These are phyloP conservation scores for Neodidymelliopsis sp. DNA, from an alignment of 2,329 filamentous ascomycete species.

Conservation along the genomic window DNA sequence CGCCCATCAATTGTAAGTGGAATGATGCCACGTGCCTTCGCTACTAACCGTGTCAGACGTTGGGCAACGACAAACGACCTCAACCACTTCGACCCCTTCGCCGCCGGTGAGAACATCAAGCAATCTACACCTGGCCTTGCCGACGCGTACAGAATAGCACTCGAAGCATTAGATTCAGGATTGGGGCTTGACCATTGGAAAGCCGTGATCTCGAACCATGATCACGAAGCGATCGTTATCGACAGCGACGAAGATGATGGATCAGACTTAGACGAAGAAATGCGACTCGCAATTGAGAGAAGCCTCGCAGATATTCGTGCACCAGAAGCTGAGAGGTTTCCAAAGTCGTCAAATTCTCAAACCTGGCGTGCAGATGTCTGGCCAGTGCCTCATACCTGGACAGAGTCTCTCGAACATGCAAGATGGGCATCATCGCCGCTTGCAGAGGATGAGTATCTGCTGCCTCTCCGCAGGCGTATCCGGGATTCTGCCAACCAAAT, in stretches of 20 bases:
- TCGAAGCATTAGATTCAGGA: not conserved
- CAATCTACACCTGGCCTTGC: conserved; percentile 15
- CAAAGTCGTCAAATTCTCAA: no score
- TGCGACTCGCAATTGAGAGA: not conserved
- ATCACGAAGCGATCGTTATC: not conserved
- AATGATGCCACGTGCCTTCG: not conserved
- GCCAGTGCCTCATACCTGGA: not conserved
- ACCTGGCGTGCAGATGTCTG: not conserved
- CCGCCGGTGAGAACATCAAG: conserved; percentile 1
- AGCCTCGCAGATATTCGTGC: not conserved
- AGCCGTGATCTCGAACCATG: not conserved
- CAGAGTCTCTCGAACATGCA: not conserved
- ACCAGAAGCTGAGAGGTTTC: no score
- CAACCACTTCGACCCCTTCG: conserved; percentile 21
- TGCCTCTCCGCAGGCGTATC: no score
- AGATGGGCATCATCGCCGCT: not conserved
- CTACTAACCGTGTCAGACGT: conserved; percentile 23
- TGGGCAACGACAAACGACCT: conserved; percentile 29
- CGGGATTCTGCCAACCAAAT: no score
- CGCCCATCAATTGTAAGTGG: not conserved
- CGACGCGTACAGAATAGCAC: conserved; percentile 20
- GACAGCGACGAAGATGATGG: not conserved
- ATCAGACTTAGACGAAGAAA: not conserved
- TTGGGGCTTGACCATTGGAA: conserved; percentile 23
- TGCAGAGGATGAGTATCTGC: not conserved